Evolutionary conservation across 2,329 filamentous ascomycete genomes (phyloP).

Genomic region (Aschersonia sp.): DNA sequence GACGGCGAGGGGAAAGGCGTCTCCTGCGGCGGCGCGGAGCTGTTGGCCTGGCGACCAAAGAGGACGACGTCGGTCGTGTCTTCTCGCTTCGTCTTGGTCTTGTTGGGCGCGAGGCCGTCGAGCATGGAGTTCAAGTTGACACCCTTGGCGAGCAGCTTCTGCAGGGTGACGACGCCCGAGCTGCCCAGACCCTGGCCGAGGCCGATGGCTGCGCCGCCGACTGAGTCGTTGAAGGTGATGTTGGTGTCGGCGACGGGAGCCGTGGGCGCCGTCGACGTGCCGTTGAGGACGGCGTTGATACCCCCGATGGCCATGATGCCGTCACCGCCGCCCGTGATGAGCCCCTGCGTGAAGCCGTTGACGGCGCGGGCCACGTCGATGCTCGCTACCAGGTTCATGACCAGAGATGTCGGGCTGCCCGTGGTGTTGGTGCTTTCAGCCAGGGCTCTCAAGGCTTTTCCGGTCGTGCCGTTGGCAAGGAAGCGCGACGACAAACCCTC

Average conservation of each 20-base stretch:
- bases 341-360: constrained; percentile 18
- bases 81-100: neutral
- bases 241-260: constrained; percentile 9
- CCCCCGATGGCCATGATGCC: constrained; percentile 17
- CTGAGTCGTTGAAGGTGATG: constrained; percentile 18
- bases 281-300: constrained; percentile 15
- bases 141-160: constrained; percentile 12
- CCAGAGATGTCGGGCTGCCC: constrained; percentile 1
- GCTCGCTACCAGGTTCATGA: constrained; percentile 6
- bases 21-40: neutral
- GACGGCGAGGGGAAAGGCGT: neutral
- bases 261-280: constrained; percentile 9
- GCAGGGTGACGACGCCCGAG: constrained; percentile 15
- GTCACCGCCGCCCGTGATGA: constrained; percentile 19
- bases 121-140: constrained; percentile 3
- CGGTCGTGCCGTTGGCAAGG: constrained; percentile 16
- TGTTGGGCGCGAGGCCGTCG: neutral
- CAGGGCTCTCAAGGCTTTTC: constrained; percentile 8
- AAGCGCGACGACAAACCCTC: constrained; percentile 15
- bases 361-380: constrained; percentile 14
- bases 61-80: neutral
- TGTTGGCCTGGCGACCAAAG: neutral
- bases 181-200: constrained; percentile 20
- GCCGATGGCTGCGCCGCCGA: constrained; percentile 18
- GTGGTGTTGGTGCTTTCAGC: neutral